Evolutionary conservation across 1,284 basidiomycete species (phyloP), one percentile per base, ranked within the genome.

Genomic region (Mycena sp.): DNA sequence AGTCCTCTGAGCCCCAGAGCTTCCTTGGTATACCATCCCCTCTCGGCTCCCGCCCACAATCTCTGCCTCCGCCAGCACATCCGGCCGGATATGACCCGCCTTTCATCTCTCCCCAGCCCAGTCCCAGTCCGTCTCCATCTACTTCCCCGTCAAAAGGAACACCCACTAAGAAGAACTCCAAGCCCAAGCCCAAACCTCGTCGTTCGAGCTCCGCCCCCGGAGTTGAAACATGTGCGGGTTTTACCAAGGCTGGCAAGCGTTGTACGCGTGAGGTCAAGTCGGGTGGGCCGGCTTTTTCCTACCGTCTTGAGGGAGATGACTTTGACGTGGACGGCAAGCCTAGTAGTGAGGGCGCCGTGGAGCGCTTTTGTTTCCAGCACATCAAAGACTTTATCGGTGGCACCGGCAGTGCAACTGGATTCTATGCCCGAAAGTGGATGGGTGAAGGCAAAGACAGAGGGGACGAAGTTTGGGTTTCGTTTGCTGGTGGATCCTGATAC

Each of bases 321-420:
- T 77, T 77, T 46, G 77, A 80, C 43, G 72, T 74, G 10, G 78
- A 79, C 51, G 65, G 65, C 2, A 67, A 67, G n/a, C 4, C 25
- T 23, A 51, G 65, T 28, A 67, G 65, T 35, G 72, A 77, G 21
- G 75, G 77, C 19, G 68, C 67, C 12, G 69, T 83, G 10, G 78
- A 83, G 59, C 75, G 84, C 26, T 93, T 87, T 71, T 94, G 92
- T 70, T 80, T 80, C 73, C 87, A 91, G 71, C 92, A 94, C 70
- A 78, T 77, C 43, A 86, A 88, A 65, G 84, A 83, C 72, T 87
- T 45, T 61, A 65, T 26, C 82, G 58, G 58, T 35, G 57, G 35
- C 6, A 29, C 30, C 28, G 50, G 62, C 21, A 57, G 54, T 56
- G 58, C 83, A 9, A 80, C 77, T 7, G 90, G 90, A 14, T 89